Evolutionary conservation across 2,329 filamentous ascomycete genomes (phyloP).

Genomic region (Pseudocercospora eumusae): DNA sequence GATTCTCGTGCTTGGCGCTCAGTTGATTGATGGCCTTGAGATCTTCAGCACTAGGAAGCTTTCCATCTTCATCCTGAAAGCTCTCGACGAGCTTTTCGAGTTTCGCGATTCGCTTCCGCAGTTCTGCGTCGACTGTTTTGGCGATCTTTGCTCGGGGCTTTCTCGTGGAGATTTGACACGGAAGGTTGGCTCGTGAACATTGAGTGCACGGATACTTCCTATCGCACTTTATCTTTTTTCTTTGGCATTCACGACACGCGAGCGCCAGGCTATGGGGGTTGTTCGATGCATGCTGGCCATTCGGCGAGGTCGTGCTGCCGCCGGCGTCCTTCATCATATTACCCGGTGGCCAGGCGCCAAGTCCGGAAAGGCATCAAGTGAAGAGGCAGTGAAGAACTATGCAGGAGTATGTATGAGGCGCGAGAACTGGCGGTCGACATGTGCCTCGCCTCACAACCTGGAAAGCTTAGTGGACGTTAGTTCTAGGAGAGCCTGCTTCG

Average conservation of each 20-base stretch:
- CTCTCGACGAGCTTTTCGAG: conserved; percentile 29
- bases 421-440: no score
- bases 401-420: background rate
- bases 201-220: conserved; percentile 28
- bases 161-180: conserved; percentile 24
- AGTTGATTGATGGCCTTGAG: background rate
- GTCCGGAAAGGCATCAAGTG: background rate
- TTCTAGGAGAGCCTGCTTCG: background rate
- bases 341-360: background rate
- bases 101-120: conserved; percentile 29
- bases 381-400: background rate
- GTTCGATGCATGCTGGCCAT: background rate
- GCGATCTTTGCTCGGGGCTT: conserved; percentile 29
- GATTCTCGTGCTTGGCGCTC: background rate
- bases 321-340: background rate
- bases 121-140: conserved; percentile 28
- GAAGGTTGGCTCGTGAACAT: conserved; percentile 22
- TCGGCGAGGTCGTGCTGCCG: background rate
- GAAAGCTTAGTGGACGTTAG: background rate
- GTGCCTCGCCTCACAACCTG: no score
- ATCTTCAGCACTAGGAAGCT: conserved; percentile 7
- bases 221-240: conserved; percentile 31
- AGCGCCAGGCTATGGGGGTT: conserved; percentile 17
- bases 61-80: conserved; percentile 28
- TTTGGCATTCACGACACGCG: conserved; percentile 27